Evolutionary conservation across 2,329 filamentous ascomycete species (phyloP), one percentile per base, ranked within the genome.

Genomic region (Calycina herbarum): DNA sequence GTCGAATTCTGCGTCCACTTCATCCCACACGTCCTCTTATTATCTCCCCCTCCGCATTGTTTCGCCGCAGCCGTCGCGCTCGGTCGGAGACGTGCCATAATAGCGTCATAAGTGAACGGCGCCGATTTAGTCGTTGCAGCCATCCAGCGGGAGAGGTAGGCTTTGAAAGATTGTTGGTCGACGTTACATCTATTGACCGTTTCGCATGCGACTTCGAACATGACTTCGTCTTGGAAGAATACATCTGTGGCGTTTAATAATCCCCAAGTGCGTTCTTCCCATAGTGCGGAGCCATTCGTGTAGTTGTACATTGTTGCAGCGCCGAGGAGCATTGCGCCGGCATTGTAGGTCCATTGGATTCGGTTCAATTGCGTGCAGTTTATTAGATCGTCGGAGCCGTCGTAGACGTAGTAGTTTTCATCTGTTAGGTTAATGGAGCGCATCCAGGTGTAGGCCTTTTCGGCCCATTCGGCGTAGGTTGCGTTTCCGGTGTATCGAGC

Each of bases 391-490:
- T 86, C 82, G 5, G 83, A 83, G 40, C 89, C 89, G 70, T 89
- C 89, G 70, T 83, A 89, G 20, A 91, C 80, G 59, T 83, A 81
- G 74, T 85, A 90, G 2, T 83, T 79, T 6, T 82, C 75, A 72
- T 86, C 82, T 67, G 92, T 83, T 62, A 92, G 83, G 0, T 85
- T 80, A 57, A 87, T 79, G 6, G 73, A 75, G 3, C 77, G 74
- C 76, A 87, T 88, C 89, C 89, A 92, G 60, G 91, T 82, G 80
- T 91, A 97, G 0, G 86, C 85, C 70, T 80, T 88, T 24, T 87
- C 85, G 0, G 92, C 92, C 92, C 91, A 95, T 5, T 92, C 85
- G 1, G 86, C 83, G 75, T 96, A 96, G 0, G 90, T 91, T 51
- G 82, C 73, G 72, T 96, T 94, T 17, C 87, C 86, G 0, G 93